These are phyloP conservation scores for Neurospora sublineolata DNA, from an alignment of 495 filamentous ascomycete species.

Conservation along the genomic window DNA sequence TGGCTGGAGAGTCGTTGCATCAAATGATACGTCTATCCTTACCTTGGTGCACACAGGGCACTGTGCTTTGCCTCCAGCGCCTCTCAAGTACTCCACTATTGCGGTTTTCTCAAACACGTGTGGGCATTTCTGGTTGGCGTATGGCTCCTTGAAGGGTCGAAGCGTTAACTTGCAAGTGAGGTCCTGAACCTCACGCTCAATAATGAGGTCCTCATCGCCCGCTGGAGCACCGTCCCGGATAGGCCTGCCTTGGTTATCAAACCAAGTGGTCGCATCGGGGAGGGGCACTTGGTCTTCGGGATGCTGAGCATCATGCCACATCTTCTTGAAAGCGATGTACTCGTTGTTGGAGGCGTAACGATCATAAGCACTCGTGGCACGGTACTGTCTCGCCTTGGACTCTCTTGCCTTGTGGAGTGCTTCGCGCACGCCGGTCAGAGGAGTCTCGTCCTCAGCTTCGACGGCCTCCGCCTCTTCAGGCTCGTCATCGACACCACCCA, in stretches of 20 bases:
- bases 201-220: slow-evolving; percentile 63
- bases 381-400: slow-evolving; percentile 28
- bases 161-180: slow-evolving; percentile 78
- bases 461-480: slow-evolving; percentile 14
- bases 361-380: slow-evolving; percentile 25
- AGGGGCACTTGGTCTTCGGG: slow-evolving; percentile 51
- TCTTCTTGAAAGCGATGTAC: slow-evolving; percentile 66
- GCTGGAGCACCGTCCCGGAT: slow-evolving; percentile 15
- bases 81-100: slow-evolving; percentile 51
- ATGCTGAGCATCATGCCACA: slow-evolving; percentile 66
- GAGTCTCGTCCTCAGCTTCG: slow-evolving; percentile 10
- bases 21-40: slow-evolving; percentile 1
- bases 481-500: slow-evolving; percentile 34
- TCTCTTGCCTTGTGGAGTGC: slow-evolving; percentile 26
- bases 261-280: slow-evolving; percentile 64
- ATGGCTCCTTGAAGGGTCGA: slow-evolving; percentile 56
- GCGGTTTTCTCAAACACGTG: slow-evolving; percentile 73
- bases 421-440: slow-evolving; percentile 17
- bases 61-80: slow-evolving; percentile 19
- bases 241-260: slow-evolving; percentile 41
- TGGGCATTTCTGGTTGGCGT: slow-evolving; percentile 64
- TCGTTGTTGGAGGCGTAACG: slow-evolving; percentile 67
- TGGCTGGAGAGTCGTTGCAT: background rate
- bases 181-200: slow-evolving; percentile 55
- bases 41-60: slow-evolving; percentile 38